Conservation (phyloP, 805 yeast species). For the Ogataea saltuana region DNA sequence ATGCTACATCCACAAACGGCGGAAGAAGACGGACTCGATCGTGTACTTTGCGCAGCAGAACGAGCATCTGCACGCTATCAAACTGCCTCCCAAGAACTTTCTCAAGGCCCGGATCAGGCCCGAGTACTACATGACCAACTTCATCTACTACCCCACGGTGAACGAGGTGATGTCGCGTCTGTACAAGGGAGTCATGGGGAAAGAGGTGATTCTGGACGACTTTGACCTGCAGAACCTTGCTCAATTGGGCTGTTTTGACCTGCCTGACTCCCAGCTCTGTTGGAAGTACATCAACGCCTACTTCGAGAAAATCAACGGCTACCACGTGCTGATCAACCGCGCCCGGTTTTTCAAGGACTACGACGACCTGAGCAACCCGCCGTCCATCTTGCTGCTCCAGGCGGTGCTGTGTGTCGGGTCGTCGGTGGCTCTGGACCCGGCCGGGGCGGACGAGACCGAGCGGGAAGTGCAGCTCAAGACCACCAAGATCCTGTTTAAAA, state of each 20-base stretch:
- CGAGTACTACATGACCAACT: constrained; percentile 10
- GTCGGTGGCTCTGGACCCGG: constrained; percentile 54
- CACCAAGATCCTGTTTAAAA: constrained; percentile 31
- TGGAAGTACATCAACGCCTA: constrained; percentile 60
- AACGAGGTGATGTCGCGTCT: constrained; percentile 14
- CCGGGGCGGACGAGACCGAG: constrained; percentile 49
- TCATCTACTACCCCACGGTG: constrained; percentile 12
- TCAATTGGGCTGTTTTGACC: constrained; percentile 64
- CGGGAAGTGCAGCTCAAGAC: constrained; percentile 33
- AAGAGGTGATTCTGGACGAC: constrained; percentile 24
- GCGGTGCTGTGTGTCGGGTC: constrained; percentile 69
- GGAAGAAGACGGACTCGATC: constrained; percentile 19
- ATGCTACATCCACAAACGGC: constrained; percentile 57
- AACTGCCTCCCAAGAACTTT: constrained; percentile 16
- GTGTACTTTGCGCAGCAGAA: constrained; percentile 19
- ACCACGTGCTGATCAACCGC: constrained; percentile 63
- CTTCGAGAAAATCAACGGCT: constrained; percentile 65
- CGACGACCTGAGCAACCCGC: constrained; percentile 55
- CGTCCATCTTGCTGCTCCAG: constrained; percentile 60
- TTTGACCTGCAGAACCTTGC: constrained; percentile 63
- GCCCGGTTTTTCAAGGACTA: constrained; percentile 57
- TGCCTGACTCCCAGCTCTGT: constrained; percentile 64
- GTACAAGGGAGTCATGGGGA: constrained; percentile 16
- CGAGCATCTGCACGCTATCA: constrained; percentile 14
- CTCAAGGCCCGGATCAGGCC: constrained; percentile 11